Base-by-base conservation (phyloP, 768 basidiomycete genomes). In the Clitopilus hobsonii region DNA sequence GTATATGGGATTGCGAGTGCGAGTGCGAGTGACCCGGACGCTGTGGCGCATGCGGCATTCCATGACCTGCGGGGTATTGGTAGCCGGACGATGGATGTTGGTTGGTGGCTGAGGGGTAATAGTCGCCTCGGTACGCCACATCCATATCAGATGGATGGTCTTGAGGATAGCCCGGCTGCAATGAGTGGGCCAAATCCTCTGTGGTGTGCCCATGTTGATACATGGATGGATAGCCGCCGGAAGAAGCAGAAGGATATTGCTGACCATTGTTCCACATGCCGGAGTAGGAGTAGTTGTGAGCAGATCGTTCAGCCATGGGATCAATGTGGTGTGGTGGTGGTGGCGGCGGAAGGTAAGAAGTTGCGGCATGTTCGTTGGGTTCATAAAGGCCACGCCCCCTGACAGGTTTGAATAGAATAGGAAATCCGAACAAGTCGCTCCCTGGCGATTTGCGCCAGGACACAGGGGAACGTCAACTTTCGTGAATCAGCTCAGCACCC, bases 1-100 rank as follows among this genome's bases (percentile, higher is more conserved):
- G 68, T 32, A 59, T 63, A 54, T 78, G 76, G 14, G 69, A 51
- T 59, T 75, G 63, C 49, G 73, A 59, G 58, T 74, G 61, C 23
- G 78, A 66, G 49, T 70, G 72, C n/a, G 66, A 66, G 61, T 72
- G 60, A 49, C 69, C 58, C 60, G 69, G 58, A 41, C 63, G 50
- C 49, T 54, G 22, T 54, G 56, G 49, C 24, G 57, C 62, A 67
- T 27, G 62, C 41, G 41, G 41, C 41, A 45, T 45, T 20, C 41
- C 41, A 45, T 45, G 41, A 18, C 41, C 22, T 45, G 41, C 10
- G 22, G 41, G 41, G 41, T 45, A 45, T 45, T 45, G 41, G 41
- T 45, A 45, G 41, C 41, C 22, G 41, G 41, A 18, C 10, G 41
- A 45, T 18, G 41, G 41, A 18, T 45, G 41, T 23, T 45, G 41